These are phyloP conservation scores for Nicotiana undulata DNA, from an alignment of 257 asterid genomes.

Conservation along the genomic window DNA sequence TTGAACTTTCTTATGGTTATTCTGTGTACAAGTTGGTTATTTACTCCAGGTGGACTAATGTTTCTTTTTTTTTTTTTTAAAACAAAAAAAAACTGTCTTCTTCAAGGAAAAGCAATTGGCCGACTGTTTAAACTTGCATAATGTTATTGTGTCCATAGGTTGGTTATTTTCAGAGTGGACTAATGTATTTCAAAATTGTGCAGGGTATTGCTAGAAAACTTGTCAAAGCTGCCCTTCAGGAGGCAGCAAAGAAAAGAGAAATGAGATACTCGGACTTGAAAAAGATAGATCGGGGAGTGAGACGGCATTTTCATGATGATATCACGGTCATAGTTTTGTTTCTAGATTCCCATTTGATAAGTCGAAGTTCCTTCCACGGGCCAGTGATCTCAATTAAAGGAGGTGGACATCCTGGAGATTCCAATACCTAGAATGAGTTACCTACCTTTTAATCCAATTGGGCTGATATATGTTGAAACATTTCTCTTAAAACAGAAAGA, in stretches of 20 bases:
- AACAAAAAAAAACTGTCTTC: too few relatives aligned
- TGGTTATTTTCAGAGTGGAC: not conserved
- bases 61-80: too few relatives aligned
- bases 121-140: not conserved
- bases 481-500: not conserved
- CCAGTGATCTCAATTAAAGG: conserved; percentile 17
- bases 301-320: conserved; percentile 31
- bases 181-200: not conserved
- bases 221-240: conserved; percentile 21
- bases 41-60: too few relatives aligned
- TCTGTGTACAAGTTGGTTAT: too few relatives aligned
- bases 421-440: not conserved
- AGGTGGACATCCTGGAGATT: not conserved
- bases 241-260: conserved; percentile 31
- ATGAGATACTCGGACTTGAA: conserved; percentile 27
- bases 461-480: not conserved
- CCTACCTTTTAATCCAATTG: not conserved
- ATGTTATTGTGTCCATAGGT: not conserved
- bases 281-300: conserved; percentile 21
- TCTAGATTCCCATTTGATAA: conserved; percentile 15
- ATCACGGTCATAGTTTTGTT: conserved; percentile 25
- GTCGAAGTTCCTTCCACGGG: conserved; percentile 4
- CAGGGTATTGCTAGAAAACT: conserved; percentile 30
- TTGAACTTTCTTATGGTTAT: too few relatives aligned
- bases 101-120: not conserved